phyloP scores from a whole-genome alignment of 495 filamentous ascomycete species.

The Penicillium mononematosum region DNA sequence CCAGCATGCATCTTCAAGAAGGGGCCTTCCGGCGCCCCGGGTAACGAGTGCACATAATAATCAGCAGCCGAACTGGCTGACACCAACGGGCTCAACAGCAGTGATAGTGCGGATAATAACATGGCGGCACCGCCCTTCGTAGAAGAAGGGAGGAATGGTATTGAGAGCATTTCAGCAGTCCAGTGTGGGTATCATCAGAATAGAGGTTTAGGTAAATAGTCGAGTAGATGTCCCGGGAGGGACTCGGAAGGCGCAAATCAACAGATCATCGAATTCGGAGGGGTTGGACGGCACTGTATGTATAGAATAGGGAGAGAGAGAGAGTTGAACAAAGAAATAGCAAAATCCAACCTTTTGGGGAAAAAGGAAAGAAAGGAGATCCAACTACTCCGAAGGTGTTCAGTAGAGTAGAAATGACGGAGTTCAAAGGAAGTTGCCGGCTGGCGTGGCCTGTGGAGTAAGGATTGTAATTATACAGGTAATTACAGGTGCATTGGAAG shows the following conservation, averaged over 20 bases:
- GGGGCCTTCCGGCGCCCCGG: slow-evolving; percentile 79
- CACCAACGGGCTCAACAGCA: slow-evolving; percentile 28
- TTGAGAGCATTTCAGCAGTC: slow-evolving; percentile 20
- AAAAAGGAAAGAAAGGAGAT: slow-evolving; percentile 3
- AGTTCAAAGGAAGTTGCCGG: neutral
- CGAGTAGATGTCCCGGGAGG: slow-evolving; percentile 17
- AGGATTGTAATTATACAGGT: neutral
- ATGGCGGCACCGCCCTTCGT: slow-evolving; percentile 20
- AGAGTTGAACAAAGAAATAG: slow-evolving; percentile 8
- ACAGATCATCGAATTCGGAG: slow-evolving; percentile 20
- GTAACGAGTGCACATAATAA: slow-evolving; percentile 82
- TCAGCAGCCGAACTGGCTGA: slow-evolving; percentile 69
- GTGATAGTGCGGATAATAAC: slow-evolving; percentile 30
- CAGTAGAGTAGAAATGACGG: slow-evolving; percentile 1
- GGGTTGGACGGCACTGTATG: slow-evolving; percentile 15
- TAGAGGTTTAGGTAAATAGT: neutral
- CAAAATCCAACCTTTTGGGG: neutral
- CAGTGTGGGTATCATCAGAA: slow-evolving; percentile 7
- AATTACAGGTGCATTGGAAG: neutral
- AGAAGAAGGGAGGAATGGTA: slow-evolving; percentile 20
- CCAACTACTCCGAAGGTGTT: neutral
- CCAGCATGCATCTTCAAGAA: slow-evolving; percentile 96
- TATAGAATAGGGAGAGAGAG: slow-evolving; percentile 20
- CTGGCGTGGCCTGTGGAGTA: neutral
- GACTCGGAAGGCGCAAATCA: slow-evolving; percentile 16